These are phyloP conservation scores for Saccharomycopsis malanga DNA, from an alignment of 805 yeast genomes.

Conservation along the genomic window DNA sequence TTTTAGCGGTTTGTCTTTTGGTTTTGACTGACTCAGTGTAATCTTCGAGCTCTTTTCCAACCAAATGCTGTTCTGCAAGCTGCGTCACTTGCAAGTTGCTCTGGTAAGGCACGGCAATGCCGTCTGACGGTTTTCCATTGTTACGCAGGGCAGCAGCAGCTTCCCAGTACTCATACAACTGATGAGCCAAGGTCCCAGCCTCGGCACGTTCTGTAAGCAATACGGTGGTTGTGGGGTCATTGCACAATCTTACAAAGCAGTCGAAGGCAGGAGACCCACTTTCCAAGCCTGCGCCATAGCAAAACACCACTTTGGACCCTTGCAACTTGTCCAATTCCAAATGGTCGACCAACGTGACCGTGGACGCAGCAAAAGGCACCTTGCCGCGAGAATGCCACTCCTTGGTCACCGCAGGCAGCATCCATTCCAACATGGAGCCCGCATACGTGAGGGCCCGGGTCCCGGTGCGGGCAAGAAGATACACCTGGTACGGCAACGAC, in stretches of 20 bases:
- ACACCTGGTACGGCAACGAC: conserved; percentile 45
- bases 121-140: conserved; percentile 46
- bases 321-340: conserved; percentile 45
- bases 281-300: conserved; percentile 59
- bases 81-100: conserved; percentile 36
- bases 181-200: conserved; percentile 40
- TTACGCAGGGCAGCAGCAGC: conserved; percentile 31
- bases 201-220: conserved; percentile 65
- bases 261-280: conserved; percentile 56
- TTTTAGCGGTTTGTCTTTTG: conserved; percentile 36
- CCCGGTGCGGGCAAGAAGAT: conserved; percentile 72
- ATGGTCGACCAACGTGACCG: conserved; percentile 52
- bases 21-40: conserved; percentile 41
- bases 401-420: conserved; percentile 78
- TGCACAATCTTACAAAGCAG: conserved; percentile 48
- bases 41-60: conserved; percentile 42
- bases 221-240: conserved; percentile 59
- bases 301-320: conserved; percentile 76
- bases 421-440: conserved; percentile 90
- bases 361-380: conserved; percentile 71
- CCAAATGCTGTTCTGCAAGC: conserved; percentile 41
- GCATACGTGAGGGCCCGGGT: conserved; percentile 75
- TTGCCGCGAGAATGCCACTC: conserved; percentile 72
- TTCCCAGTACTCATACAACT: conserved; percentile 50
- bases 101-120: conserved; percentile 49